Conservation (phyloP, 78 protist genomes). For the Guillardia theta region DNA sequence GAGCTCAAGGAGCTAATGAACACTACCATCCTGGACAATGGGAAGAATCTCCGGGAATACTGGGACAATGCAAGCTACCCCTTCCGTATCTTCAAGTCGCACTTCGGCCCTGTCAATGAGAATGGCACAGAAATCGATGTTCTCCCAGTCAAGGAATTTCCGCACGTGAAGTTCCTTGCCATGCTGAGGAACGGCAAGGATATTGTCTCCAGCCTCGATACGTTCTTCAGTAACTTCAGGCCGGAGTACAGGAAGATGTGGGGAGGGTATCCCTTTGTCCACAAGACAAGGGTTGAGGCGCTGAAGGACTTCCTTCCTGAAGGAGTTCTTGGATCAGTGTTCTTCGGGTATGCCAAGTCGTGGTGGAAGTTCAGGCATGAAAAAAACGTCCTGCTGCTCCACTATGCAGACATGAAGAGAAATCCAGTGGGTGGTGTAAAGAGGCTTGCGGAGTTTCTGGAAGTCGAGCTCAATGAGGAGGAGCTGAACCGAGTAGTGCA, state of each 20-base stretch:
- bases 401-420: background rate
- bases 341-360: background rate
- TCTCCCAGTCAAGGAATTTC: background rate
- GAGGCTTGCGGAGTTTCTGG: background rate
- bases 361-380: background rate
- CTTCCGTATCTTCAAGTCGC: slow-evolving; percentile 13
- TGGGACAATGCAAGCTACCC: background rate
- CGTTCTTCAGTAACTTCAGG: background rate
- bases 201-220: background rate
- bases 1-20: background rate
- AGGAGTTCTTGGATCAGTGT: background rate
- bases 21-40: background rate
- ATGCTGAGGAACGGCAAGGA: background rate
- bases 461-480: background rate
- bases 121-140: background rate
- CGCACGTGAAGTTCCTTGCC: background rate
- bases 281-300: too few relatives aligned
- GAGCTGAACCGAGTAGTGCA: background rate
- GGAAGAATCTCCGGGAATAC: background rate
- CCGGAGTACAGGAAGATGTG: background rate
- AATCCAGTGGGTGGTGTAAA: background rate
- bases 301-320: background rate
- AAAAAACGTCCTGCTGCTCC: background rate
- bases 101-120: background rate
- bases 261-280: background rate